Evolutionary conservation across 805 yeast genomes (phyloP).

Genomic region (Suhomyces xylopsoci): DNA sequence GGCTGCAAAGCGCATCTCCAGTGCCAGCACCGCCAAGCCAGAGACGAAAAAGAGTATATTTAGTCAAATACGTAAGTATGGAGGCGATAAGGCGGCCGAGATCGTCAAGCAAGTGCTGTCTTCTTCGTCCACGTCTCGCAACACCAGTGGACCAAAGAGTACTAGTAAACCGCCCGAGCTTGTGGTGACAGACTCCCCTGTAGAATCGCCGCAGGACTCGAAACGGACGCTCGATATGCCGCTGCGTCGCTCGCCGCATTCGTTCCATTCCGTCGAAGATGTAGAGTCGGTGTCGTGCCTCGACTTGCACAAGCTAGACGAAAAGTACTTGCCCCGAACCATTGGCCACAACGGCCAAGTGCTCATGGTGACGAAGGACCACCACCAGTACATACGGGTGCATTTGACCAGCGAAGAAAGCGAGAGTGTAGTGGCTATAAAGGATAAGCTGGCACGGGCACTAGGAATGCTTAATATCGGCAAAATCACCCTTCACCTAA

Average conservation of each 20-base stretch:
- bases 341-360: constrained; percentile 14
- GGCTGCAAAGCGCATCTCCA: not conserved
- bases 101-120: constrained; percentile 30
- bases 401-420: constrained; percentile 22
- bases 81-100: constrained; percentile 39
- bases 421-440: constrained; percentile 28
- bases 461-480: constrained; percentile 36
- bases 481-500: constrained; percentile 48
- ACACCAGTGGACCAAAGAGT: not conserved
- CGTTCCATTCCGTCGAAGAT: not conserved
- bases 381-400: constrained; percentile 50
- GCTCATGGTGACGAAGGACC: constrained; percentile 66
- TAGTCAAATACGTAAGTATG: constrained; percentile 39
- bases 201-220: not conserved
- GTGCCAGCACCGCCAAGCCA: not conserved
- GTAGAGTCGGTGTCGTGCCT: not conserved
- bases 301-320: constrained; percentile 14
- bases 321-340: constrained; percentile 24
- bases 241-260: not conserved
- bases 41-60: constrained; percentile 32
- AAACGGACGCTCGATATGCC: not conserved
- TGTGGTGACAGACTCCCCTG: not conserved
- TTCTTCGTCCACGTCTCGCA: constrained; percentile 5
- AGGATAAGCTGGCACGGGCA: constrained; percentile 34
- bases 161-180: not conserved